Conservation (phyloP, 306 rosid genomes). For the Gynostemma pentaphyllum region DNA sequence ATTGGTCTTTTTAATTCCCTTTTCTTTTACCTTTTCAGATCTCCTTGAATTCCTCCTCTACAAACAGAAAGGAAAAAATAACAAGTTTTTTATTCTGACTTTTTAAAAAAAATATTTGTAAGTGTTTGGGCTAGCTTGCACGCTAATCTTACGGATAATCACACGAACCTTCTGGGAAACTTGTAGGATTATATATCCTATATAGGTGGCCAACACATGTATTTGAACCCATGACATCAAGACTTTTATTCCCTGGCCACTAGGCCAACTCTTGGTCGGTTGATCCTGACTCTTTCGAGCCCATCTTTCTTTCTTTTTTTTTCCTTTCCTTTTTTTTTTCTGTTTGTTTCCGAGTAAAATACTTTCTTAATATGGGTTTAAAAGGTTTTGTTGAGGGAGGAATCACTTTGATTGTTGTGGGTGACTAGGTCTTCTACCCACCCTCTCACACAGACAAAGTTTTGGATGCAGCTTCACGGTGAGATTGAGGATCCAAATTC, state of each 20-base stretch:
- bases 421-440: conserved; percentile 6
- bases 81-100: too few relatives aligned
- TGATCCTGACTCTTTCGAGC: neutral
- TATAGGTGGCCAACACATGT: too few relatives aligned
- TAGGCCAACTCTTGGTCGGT: too few relatives aligned
- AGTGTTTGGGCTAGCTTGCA: too few relatives aligned
- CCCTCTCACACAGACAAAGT: neutral
- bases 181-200: too few relatives aligned
- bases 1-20: conserved; percentile 21
- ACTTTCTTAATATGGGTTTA: neutral
- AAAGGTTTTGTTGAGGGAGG: conserved; percentile 11
- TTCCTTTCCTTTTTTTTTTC: neutral
- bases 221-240: too few relatives aligned
- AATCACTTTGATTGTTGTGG: conserved; percentile 6
- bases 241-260: too few relatives aligned
- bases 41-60: neutral
- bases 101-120: too few relatives aligned
- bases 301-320: neutral
- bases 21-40: too few relatives aligned
- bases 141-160: too few relatives aligned
- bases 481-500: neutral
- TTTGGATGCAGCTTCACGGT: conserved; percentile 10
- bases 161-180: too few relatives aligned
- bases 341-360: neutral
- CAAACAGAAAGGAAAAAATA: too few relatives aligned